Evolutionary conservation across 225 moss, liverwort and hornwort genomes (phyloP), one percentile per base, ranked within the genome.

Genomic region (Anthoceros angustus): DNA sequence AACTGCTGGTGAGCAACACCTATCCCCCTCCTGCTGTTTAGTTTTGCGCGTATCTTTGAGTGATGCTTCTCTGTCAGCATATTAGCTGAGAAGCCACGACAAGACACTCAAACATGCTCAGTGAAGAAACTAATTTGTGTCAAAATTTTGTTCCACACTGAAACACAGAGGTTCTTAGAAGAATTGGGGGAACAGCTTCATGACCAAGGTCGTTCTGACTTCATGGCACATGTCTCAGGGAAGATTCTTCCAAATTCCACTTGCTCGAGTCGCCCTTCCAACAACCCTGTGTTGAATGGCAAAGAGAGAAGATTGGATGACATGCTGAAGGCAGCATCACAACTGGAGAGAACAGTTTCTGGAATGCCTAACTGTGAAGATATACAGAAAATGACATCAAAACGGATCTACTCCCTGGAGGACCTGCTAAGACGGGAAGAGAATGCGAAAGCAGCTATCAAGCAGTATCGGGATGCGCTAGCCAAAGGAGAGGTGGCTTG

Each of bases 401-500:
- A 71, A 45, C 46, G 70, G 39, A 71, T 68, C 32, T 65, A 67
- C 43, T 72, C 70, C 16, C 69, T 72, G 20, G 73, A 43, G 64
- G 80, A 73, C 43, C 61, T 80, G 70, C 66, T 69, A 39, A 72
- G 69, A 63, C 70, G 72, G 66, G 26, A 67, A 38, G 40, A 68
- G 8, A 69, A 74, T 40, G 72, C 74, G 43, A 72, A 43, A 71
- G 74, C 79, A 70, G 77, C 83, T 64, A 72, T 83, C 41, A 64
- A 65, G 39, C 45, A 75, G 62, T 69, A 79, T 18, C 79, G 70
- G 26, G 60, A 68, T 42, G 80, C 83, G 10, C 66, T 83, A 68
- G 73, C 66, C 14, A 73, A 65, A 64, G 80, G 83, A 18, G 83
- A 83, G 71, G 75, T 80, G n/a, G 77, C 83, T 42, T 83, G 83